phyloP scores from a whole-genome alignment of 345 rosid species.

The Hirschfeldia incana region DNA sequence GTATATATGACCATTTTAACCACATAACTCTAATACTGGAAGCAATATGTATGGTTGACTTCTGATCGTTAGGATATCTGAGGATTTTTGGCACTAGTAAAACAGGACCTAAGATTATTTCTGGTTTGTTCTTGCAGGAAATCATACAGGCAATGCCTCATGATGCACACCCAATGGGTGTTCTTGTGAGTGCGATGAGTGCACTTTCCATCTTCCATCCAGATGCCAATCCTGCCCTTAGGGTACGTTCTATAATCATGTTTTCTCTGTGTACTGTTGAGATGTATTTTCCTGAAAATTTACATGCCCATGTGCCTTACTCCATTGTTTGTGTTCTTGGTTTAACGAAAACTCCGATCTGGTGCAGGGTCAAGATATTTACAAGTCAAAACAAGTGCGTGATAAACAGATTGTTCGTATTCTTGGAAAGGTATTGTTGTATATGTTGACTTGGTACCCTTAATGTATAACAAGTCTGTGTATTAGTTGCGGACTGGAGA shows the following conservation, averaged over 20 bases:
- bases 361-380: constrained; percentile 46
- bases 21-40: not conserved
- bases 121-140: constrained; percentile 54
- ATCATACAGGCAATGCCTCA: constrained; percentile 91
- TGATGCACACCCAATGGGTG: constrained; percentile 94
- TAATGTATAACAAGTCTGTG: not conserved
- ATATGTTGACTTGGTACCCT: not conserved
- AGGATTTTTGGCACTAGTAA: not conserved
- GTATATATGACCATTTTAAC: not conserved
- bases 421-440: constrained; percentile 75
- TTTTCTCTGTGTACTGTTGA: not conserved
- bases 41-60: not conserved
- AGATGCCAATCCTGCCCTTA: constrained; percentile 94
- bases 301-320: not conserved
- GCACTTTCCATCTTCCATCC: constrained; percentile 92
- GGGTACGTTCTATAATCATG: constrained; percentile 47
- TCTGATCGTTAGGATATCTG: not conserved
- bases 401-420: constrained; percentile 91
- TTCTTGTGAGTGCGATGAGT: constrained; percentile 83
- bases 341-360: not conserved
- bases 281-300: not conserved
- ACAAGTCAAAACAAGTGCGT: constrained; percentile 76
- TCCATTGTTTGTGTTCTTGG: constrained; percentile 2
- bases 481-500: no score
- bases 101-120: not conserved